Percentiles rank a stretch among this genome's conserved stretches.
Evolutionary conservation across 805 yeast species (phyloP).

Genomic region (Spencermartinsiella europaea): DNA sequence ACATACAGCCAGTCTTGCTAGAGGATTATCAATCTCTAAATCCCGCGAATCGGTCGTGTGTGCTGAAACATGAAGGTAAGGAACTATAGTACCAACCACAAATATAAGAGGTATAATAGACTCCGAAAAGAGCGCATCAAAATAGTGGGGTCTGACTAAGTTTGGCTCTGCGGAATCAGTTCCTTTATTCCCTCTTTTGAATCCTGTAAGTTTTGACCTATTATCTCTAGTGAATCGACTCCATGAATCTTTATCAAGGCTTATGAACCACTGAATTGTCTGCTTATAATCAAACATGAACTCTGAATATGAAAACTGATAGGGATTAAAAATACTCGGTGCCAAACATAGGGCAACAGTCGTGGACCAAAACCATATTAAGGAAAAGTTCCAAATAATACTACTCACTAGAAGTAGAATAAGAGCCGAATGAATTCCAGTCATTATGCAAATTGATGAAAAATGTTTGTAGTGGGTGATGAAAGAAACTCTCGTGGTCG

Average conservation of each 20-base stretch:
- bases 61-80: neutral
- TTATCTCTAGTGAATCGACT: conserved; percentile 64
- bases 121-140: neutral
- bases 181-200: conserved; percentile 45
- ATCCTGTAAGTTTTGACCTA: conserved; percentile 89
- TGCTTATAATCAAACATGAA: conserved; percentile 95
- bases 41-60: neutral
- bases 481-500: conserved; percentile 75
- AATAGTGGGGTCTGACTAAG: neutral
- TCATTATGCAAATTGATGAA: conserved; percentile 68
- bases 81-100: neutral
- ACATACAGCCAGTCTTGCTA: neutral
- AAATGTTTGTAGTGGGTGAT: conserved; percentile 68
- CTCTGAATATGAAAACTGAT: conserved; percentile 94
- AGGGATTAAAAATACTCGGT: conserved; percentile 95
- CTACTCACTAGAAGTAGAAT: conserved; percentile 70
- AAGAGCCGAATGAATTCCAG: conserved; percentile 66
- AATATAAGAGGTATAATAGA: neutral
- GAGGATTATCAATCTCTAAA: neutral
- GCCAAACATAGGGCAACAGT: conserved; percentile 81
- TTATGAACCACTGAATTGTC: conserved; percentile 78
- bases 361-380: conserved; percentile 97
- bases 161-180: neutral
- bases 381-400: conserved; percentile 90
- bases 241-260: conserved; percentile 85